Evolutionary conservation across 1,139 yeast genomes (phyloP).

Genomic region (Blastobotrys capitulatus): DNA sequence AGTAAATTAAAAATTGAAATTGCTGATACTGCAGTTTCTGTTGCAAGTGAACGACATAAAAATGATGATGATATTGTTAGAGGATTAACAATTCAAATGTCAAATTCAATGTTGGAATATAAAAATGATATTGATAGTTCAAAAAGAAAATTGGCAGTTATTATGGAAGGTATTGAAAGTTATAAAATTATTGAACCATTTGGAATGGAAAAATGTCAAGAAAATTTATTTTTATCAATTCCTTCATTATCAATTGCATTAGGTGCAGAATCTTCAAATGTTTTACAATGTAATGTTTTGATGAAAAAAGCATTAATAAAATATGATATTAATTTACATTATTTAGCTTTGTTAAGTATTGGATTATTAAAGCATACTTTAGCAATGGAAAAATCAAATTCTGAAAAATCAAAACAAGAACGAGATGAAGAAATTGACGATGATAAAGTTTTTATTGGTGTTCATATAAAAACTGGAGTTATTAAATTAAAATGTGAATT

Average conservation of each 20-base stretch:
- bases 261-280: constrained; percentile 17
- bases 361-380: constrained; percentile 18
- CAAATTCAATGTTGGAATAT: constrained; percentile 22
- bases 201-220: constrained; percentile 14
- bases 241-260: constrained; percentile 25
- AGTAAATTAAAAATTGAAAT: constrained; percentile 25
- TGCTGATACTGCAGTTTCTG: constrained; percentile 27
- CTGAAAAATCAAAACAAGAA: background rate
- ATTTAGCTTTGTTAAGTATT: constrained; percentile 18
- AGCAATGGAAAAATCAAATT: constrained; percentile 14
- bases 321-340: constrained; percentile 31
- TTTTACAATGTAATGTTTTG: constrained; percentile 20
- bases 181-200: constrained; percentile 27
- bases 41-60: constrained; percentile 23
- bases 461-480: constrained; percentile 37
- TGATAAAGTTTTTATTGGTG: constrained; percentile 28
- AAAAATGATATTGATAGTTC: constrained; percentile 12
- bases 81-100: constrained; percentile 23
- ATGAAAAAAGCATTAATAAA: constrained; percentile 26
- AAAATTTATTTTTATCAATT: constrained; percentile 24
- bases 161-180: constrained; percentile 29
- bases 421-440: background rate
- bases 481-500: constrained; percentile 43
- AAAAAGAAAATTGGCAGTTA: constrained; percentile 18
- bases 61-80: constrained; percentile 19